A percentile compares a stretch with the other conserved stretches of the same genome.
These are phyloP conservation scores for Ophidiomyces ophidiicola DNA, from an alignment of 2,329 filamentous ascomycete species.

Conservation along the genomic window DNA sequence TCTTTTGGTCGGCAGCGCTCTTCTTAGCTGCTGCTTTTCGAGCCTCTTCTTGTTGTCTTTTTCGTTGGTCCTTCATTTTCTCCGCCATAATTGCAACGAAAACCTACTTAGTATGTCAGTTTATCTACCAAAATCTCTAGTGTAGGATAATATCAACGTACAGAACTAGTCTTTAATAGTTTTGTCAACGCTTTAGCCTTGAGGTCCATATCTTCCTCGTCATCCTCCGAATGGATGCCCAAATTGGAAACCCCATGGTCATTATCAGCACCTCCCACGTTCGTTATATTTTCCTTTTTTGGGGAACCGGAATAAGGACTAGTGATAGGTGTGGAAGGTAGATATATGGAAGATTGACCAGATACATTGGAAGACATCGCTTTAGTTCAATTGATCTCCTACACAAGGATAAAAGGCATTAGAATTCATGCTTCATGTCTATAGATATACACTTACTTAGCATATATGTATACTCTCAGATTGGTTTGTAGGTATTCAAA, in stretches of 20 bases:
- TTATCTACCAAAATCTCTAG: neutral
- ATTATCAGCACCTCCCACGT: neutral
- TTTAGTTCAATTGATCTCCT: no score
- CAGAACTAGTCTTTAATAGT: conserved; percentile 36
- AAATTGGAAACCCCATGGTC: neutral
- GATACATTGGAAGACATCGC: no score
- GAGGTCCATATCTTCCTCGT: conserved; percentile 32
- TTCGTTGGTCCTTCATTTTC: conserved; percentile 36
- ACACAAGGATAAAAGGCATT: no score
- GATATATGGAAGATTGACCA: no score
- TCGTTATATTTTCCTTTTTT: no score
- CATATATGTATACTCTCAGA: no score
- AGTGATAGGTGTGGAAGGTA: no score
- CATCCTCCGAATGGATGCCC: conserved; percentile 14
- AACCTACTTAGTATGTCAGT: conserved; percentile 22
- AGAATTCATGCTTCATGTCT: no score
- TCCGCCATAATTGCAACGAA: conserved; percentile 40
- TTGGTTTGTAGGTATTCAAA: no score
- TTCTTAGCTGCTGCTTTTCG: conserved; percentile 27
- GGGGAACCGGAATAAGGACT: no score
- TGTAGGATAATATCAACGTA: conserved; percentile 15
- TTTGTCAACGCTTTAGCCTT: conserved; percentile 36
- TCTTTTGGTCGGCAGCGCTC: conserved; percentile 20
- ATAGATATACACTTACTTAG: no score
- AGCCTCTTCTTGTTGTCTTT: conserved; percentile 35